Percentiles rank a stretch among this genome's conserved stretches.
Conservation (phyloP, 2,329 filamentous ascomycete species). For the Exophiala oligosperma region DNA sequence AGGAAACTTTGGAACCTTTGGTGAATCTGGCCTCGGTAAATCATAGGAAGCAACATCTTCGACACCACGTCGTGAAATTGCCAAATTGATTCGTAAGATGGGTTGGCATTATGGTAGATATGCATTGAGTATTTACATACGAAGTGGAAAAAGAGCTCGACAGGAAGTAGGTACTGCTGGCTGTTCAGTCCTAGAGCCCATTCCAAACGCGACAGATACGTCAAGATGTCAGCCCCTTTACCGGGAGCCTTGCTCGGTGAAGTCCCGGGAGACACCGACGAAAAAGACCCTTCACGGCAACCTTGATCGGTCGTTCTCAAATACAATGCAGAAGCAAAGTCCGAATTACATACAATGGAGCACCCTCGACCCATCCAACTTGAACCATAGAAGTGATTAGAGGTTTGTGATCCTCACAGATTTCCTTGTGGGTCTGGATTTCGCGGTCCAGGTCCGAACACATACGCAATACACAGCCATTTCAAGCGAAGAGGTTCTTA, state of each 20-base stretch:
- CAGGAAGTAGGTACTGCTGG: constrained; percentile 46
- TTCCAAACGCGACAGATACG: constrained; percentile 46
- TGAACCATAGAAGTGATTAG: constrained; percentile 41
- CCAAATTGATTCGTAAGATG: constrained; percentile 41
- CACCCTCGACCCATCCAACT: constrained; percentile 40
- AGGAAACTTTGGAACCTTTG: too few relatives aligned
- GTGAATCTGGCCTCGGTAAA: too few relatives aligned
- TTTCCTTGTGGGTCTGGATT: too few relatives aligned
- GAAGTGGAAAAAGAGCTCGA: constrained; percentile 49
- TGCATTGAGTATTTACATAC: constrained; percentile 42
- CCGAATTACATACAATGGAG: constrained; percentile 23
- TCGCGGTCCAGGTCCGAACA: too few relatives aligned
- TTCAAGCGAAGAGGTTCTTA: too few relatives aligned
- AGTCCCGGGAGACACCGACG: constrained; percentile 28
- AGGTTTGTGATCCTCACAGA: too few relatives aligned
- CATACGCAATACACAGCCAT: too few relatives aligned
- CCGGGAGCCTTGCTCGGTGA: constrained; percentile 33
- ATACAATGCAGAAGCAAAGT: too few relatives aligned
- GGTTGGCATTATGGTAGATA: constrained; percentile 46
- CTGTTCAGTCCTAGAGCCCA: constrained; percentile 52
- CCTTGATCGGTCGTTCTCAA: not conserved
- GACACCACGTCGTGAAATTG: constrained; percentile 33
- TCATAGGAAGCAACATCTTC: constrained; percentile 53
- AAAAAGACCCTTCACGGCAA: constrained; percentile 27
- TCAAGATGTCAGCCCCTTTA: constrained; percentile 44